Evolutionary conservation across 2,329 filamentous ascomycete species (phyloP), one percentile per base, ranked within the genome.

Genomic region (Immersiporthe knoxdaviesiana): DNA sequence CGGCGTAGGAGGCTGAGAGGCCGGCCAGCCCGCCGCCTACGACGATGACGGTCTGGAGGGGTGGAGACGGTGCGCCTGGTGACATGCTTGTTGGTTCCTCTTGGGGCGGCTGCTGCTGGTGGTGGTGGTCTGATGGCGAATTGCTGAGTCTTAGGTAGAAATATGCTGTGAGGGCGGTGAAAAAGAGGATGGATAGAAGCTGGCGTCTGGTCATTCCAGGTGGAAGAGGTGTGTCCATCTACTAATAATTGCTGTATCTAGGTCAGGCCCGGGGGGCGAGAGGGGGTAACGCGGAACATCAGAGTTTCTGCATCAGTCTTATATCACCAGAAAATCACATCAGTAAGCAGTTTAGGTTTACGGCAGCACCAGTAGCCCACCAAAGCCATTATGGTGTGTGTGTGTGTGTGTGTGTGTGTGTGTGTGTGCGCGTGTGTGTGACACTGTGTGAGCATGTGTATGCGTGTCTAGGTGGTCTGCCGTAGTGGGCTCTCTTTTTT

Each of bases 1-100:
- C 84, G 70, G 87, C 82, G 54, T 85, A 83, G 3, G 88, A 85
- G 24, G 88, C 88, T 1, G 85, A 84, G 0, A 91, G 81, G 2
- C 88, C 89, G 7, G 89, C 88, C 0, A 91, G 84, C 21, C 89
- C 89, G 6, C 88, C 88, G 61, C 89, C 88, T n/a, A 91, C 85
- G 1, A 90, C 81, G 27, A 91, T 86, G 24, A 89, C 86, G 37
- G 76, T 67, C 5, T 59, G 44, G 44, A 18, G 41, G 39, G 39
- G 41, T 21, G 18, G 78, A n/a, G 72, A 66, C 16, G 65, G 65
- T 0, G 70, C 1, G 30, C 30, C 44, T 21, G 68, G 69, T 1
- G 72, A 61, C 73, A 74, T 74, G 30, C 3, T 35, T 10, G 14
- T 10, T 35, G 35, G 35, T n/a, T n/a, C n/a, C n/a, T n/a, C n/a